Percentiles rank a stretch among this genome's conserved stretches.
phyloP scores from a whole-genome alignment of 768 basidiomycete species.

The Grammothele lineata region DNA sequence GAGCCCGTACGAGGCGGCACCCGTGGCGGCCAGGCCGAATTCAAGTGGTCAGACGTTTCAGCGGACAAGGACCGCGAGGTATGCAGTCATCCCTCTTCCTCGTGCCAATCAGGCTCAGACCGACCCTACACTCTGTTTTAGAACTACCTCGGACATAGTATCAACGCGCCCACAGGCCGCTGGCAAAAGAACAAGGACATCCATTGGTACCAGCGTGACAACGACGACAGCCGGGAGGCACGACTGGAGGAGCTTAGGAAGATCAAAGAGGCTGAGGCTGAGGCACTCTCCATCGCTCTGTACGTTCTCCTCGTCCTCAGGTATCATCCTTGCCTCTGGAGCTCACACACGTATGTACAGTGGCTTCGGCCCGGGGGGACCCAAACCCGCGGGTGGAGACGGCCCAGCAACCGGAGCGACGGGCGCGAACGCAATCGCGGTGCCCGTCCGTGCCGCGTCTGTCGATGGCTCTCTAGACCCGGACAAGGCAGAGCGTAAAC shows the following conservation, averaged over 20 bases:
- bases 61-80: conserved; percentile 94
- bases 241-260: conserved; percentile 70
- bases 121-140: conserved; percentile 29
- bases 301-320: conserved; percentile 18
- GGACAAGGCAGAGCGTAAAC: conserved; percentile 31
- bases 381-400: conserved; percentile 8
- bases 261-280: conserved; percentile 86
- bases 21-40: conserved; percentile 85
- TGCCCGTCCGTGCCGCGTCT: conserved; percentile 11
- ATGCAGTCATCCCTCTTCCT: neutral
- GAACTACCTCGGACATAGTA: conserved; percentile 93
- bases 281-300: conserved; percentile 81
- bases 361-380: conserved; percentile 55
- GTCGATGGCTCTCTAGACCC: conserved; percentile 15
- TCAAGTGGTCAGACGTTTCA: conserved; percentile 88
- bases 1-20: conserved; percentile 88
- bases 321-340: neutral
- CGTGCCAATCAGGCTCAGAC: neutral
- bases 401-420: conserved; percentile 24
- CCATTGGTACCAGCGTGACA: conserved; percentile 89
- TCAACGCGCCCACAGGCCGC: conserved; percentile 91
- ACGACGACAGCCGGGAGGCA: conserved; percentile 37
- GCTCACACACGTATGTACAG: no score
- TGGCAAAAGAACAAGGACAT: conserved; percentile 99
- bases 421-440: conserved; percentile 29